Conservation (phyloP, 495 filamentous ascomycete genomes). For the Penicillium canariense region DNA sequence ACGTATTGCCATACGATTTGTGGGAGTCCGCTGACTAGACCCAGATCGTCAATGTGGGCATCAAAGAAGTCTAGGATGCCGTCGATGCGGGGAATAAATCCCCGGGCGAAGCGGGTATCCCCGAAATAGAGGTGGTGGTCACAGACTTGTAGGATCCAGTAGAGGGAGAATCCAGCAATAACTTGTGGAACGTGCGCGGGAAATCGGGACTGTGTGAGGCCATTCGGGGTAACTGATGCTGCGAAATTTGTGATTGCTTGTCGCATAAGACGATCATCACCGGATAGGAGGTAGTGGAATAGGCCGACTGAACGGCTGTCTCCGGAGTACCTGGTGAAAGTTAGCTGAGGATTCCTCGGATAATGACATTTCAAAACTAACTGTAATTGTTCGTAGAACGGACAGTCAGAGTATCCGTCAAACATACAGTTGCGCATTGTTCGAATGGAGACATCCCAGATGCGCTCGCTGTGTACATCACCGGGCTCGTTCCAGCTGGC, state of each 20-base stretch:
- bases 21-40: constrained; percentile 30
- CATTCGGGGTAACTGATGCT: constrained; percentile 28
- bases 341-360: too few species aligned
- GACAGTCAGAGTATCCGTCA: not conserved
- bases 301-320: not conserved
- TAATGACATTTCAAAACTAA: too few species aligned
- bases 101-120: constrained; percentile 25
- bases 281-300: not conserved
- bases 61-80: constrained; percentile 40
- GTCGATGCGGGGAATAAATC: constrained; percentile 35
- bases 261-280: not conserved
- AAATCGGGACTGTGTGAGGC: constrained; percentile 36
- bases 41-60: constrained; percentile 26
- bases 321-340: too few species aligned
- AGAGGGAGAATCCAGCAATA: constrained; percentile 37
- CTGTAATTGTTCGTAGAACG: not conserved
- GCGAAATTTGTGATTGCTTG: constrained; percentile 27
- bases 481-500: constrained; percentile 22
- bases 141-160: constrained; percentile 37
- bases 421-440: not conserved
- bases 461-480: constrained; percentile 15
- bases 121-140: constrained; percentile 39
- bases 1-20: constrained; percentile 38
- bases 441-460: constrained; percentile 35
- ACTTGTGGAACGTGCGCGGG: constrained; percentile 36